phyloP scores from a whole-genome alignment of 2,329 filamentous ascomycete genomes.

The Bipolaris bicolor region DNA sequence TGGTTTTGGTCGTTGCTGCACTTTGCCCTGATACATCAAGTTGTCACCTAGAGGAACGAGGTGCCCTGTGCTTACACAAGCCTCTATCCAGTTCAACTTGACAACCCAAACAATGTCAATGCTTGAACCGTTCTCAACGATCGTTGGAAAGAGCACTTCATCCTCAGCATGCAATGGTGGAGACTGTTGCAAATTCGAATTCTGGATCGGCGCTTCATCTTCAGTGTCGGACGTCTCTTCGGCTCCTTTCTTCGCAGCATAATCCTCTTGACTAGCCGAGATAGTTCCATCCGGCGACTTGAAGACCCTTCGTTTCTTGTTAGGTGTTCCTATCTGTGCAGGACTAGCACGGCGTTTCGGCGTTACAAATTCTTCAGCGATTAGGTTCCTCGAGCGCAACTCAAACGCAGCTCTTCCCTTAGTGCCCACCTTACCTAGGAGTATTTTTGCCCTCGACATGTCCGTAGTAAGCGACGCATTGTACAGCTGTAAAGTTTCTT shows the following conservation, averaged over 20 bases:
- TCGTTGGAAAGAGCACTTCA: not conserved
- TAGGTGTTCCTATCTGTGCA: conserved; percentile 16
- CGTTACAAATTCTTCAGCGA: conserved; percentile 58
- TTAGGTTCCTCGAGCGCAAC: conserved; percentile 69
- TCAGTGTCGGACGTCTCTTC: conserved; percentile 21
- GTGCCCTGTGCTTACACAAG: conserved; percentile 52
- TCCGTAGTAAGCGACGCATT: conserved; percentile 71
- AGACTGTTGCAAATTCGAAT: conserved; percentile 10
- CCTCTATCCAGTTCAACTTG: conserved; percentile 61
- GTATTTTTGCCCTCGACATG: conserved; percentile 71
- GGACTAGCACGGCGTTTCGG: conserved; percentile 28
- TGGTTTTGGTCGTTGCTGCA: conserved; percentile 47
- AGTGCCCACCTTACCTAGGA: conserved; percentile 75
- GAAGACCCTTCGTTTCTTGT: conserved; percentile 28
- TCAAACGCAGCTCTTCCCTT: conserved; percentile 78
- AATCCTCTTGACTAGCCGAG: conserved; percentile 21
- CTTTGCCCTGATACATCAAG: conserved; percentile 59
- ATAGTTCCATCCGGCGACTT: conserved; percentile 12
- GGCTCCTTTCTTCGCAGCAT: conserved; percentile 33
- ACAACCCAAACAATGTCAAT: conserved; percentile 56
- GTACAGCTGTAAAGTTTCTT: conserved; percentile 64
- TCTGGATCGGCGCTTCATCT: conserved; percentile 13
- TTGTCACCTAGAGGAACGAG: conserved; percentile 57
- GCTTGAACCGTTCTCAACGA: conserved; percentile 24
- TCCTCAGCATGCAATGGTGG: conserved; percentile 15